Evolutionary conservation across 2,329 filamentous ascomycete genomes (phyloP).

Genomic region (Penicillium sp.): DNA sequence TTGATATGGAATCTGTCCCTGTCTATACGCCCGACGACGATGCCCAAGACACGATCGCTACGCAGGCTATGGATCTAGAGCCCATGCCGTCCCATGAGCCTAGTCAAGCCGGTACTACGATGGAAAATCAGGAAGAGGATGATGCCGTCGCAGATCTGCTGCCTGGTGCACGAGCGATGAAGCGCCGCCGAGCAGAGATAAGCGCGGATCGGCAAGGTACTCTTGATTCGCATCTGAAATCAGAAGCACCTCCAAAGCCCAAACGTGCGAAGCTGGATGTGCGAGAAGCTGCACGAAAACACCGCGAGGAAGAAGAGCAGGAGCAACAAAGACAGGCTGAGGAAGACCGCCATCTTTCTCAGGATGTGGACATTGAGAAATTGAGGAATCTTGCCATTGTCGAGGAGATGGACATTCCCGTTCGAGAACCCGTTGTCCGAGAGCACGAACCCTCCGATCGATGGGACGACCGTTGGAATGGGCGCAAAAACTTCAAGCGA

Average conservation of each 20-base stretch:
- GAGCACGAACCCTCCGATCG: conserved; percentile 57
- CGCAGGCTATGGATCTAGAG: conserved; percentile 27
- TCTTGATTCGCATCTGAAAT: conserved; percentile 22
- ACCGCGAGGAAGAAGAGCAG: conserved; percentile 56
- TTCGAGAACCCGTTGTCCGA: conserved; percentile 31
- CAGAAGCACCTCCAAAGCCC: conserved; percentile 41
- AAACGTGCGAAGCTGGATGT: conserved; percentile 68
- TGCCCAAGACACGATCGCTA: conserved; percentile 9
- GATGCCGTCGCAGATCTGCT: conserved; percentile 72
- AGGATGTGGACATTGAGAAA: conserved; percentile 67
- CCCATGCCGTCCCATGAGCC: conserved; percentile 23
- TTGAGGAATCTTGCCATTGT: conserved; percentile 75
- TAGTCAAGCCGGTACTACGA: conserved; percentile 30
- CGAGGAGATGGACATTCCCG: conserved; percentile 70
- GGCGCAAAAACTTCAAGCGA: conserved; percentile 92
- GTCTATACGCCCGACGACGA: conserved; percentile 35
- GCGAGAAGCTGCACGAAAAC: conserved; percentile 61
- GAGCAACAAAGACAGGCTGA: conserved; percentile 46
- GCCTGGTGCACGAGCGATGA: conserved; percentile 75
- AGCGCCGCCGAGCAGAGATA: conserved; percentile 70
- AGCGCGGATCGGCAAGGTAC: conserved; percentile 50
- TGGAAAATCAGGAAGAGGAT: conserved; percentile 43
- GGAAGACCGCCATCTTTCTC: conserved; percentile 57
- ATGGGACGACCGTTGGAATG: conserved; percentile 91
- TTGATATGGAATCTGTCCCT: conserved; percentile 49